A percentile compares a stretch with the other conserved stretches of the same genome.
Evolutionary conservation across 2,329 filamentous ascomycete species (phyloP).

Genomic region (Sphaerostilbella broomeana): DNA sequence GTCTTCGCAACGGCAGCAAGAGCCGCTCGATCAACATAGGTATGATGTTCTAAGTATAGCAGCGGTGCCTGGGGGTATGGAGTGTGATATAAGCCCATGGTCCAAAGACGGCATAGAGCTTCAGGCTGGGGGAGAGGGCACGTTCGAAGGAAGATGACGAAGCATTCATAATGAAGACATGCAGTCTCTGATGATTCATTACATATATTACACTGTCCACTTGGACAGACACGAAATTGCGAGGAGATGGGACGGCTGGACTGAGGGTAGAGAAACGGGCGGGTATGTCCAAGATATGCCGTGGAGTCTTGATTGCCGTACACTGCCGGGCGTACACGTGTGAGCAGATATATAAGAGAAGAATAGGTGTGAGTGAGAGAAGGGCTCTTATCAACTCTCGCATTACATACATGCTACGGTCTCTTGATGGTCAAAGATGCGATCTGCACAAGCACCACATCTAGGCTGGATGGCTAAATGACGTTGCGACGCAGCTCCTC

Average conservation of each 20-base stretch:
- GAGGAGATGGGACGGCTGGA: background rate
- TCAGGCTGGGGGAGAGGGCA: background rate
- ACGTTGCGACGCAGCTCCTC: too few relatives aligned
- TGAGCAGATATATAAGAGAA: background rate
- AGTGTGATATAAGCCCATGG: background rate
- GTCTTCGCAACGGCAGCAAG: background rate
- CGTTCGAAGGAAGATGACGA: background rate
- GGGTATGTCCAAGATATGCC: background rate
- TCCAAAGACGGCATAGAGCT: background rate
- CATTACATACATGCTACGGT: background rate
- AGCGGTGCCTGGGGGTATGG: background rate
- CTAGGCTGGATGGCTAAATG: background rate
- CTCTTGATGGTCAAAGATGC: background rate
- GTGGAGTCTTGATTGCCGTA: background rate
- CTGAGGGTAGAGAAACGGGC: background rate
- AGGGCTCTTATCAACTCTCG: too few relatives aligned
- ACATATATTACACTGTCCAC: background rate
- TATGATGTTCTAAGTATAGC: background rate
- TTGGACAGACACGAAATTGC: background rate
- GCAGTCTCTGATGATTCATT: background rate
- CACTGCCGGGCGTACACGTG: background rate
- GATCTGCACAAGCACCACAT: background rate
- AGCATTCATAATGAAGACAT: background rate
- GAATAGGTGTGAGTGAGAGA: too few relatives aligned
- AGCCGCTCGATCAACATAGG: background rate